Evolutionary conservation across 2,329 filamentous ascomycete species (phyloP).

Genomic region (Arthrobotrys entomopaga): DNA sequence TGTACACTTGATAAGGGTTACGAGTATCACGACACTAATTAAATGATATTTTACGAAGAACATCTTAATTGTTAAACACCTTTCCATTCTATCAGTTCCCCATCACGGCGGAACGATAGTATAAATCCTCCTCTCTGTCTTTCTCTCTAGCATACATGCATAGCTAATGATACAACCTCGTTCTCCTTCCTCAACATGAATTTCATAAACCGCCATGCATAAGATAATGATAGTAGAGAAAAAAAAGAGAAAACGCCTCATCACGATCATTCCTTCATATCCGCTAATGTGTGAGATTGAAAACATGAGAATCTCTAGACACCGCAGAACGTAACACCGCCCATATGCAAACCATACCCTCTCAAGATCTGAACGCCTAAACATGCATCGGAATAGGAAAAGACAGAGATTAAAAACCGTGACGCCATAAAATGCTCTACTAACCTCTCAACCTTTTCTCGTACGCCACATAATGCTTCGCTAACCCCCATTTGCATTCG

Average conservation of each 20-base stretch:
- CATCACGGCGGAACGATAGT: not conserved
- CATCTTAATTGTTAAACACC: not conserved
- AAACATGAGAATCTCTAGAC: not conserved
- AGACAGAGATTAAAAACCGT: no score
- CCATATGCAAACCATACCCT: not conserved
- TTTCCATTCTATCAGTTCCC: not conserved
- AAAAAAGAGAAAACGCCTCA: not conserved
- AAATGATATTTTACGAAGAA: no score
- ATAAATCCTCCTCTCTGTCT: not conserved
- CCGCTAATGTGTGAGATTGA: no score
- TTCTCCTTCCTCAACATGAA: no score
- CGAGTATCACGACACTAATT: no score
- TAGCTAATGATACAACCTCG: not conserved
- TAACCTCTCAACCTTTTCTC: no score
- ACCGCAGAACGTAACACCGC: slow-evolving; percentile 5
- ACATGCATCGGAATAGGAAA: slow-evolving; percentile 1
- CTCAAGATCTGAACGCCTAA: slow-evolving; percentile 4
- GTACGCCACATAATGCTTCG: no score
- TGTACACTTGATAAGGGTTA: no score
- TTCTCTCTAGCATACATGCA: not conserved
- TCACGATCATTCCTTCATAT: no score
- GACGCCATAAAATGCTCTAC: no score
- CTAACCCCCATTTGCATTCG: no score
- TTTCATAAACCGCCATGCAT: not conserved
- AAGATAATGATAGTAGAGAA: not conserved